Evolutionary conservation across 2,329 filamentous ascomycete species (phyloP).

Genomic region (Aspergillus thermomutatus): DNA sequence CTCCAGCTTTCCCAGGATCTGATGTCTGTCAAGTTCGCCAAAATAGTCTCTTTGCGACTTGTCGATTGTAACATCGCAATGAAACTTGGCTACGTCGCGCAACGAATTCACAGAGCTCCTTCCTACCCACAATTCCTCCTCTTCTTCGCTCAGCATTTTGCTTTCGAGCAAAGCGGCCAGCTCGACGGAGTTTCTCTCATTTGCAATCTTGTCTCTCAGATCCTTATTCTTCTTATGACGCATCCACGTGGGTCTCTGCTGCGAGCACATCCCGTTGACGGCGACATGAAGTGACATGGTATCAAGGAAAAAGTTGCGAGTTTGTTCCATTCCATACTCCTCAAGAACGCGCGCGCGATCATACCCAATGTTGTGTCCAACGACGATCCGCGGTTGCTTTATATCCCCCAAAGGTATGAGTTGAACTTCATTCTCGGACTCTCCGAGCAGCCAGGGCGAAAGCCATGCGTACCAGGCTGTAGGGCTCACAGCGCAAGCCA

Average conservation of each 20-base stretch:
- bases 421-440: conserved; percentile 73
- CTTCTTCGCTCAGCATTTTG: conserved; percentile 68
- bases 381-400: conserved; percentile 67
- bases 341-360: conserved; percentile 84
- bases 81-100: conserved; percentile 92
- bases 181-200: conserved; percentile 67
- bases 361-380: conserved; percentile 95
- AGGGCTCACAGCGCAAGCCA: conserved; percentile 89
- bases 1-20: conserved; percentile 69
- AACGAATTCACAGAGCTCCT: conserved; percentile 93
- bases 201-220: conserved; percentile 72
- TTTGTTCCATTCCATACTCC: conserved; percentile 82
- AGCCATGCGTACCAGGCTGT: conserved; percentile 97
- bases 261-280: conserved; percentile 98
- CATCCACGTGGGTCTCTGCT: conserved; percentile 95
- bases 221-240: conserved; percentile 90
- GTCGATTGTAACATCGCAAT: conserved; percentile 86
- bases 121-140: conserved; percentile 94
- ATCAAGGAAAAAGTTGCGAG: conserved; percentile 83
- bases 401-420: conserved; percentile 84
- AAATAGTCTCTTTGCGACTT: conserved; percentile 86
- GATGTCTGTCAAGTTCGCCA: conserved; percentile 71
- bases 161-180: conserved; percentile 68
- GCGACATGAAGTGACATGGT: conserved; percentile 98
- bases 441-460: conserved; percentile 87